Base-by-base conservation (phyloP, 352 stramenopile species). In the Pseudoperonospora humuli region DNA sequence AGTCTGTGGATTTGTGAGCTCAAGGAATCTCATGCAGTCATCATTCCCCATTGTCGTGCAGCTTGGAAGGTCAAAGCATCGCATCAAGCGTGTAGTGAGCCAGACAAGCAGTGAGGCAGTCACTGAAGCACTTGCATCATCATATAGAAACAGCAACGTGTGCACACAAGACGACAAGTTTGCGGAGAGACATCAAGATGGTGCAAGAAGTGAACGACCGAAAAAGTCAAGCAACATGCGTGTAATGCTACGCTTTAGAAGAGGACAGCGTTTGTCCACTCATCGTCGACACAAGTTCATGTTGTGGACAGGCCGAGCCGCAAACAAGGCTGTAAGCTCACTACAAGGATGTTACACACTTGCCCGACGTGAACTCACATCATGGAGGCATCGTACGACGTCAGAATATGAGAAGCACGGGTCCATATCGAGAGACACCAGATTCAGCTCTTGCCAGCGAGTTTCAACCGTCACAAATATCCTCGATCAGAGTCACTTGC, bases 321-420 rank as follows among this genome's bases (percentile, higher is more conserved):
- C 32, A 1, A 44, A 5, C 9, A 47, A 32, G 20, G 52, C 35
- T 28, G 36, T 47, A 20, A 52, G 26, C 7, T 39, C 45, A 6
- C 34, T 61, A 17, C 45, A 37, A 43, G 39, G 34, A 18, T 61
- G 52, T 27, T 61, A 50, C 23, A n/a, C 15, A 20, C 21, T 61
- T 37, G 52, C 52, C 25, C 38, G 31, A 21, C 45, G 17, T 17
- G 52, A 61, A n/a, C 7, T 61, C 3, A 5, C 32, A 17, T 14
- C 39, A 3, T 61, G 45, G 45, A 50, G 45, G 45, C 28, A 9
- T 1, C 45, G 27, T 0, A 14, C 25, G 11, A 56, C 55, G 28
- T n/a, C 23, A 1, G 17, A 17, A 14, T 7, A 13, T 17, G 19
- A 24, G 39, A n/a, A 27, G 3, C 19, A 11, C 3, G 10, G 7